A percentile compares a stretch with the other conserved stretches of the same genome.
Evolutionary conservation across 352 stramenopile genomes (phyloP).

Genomic region (Pythium phragmitis): DNA sequence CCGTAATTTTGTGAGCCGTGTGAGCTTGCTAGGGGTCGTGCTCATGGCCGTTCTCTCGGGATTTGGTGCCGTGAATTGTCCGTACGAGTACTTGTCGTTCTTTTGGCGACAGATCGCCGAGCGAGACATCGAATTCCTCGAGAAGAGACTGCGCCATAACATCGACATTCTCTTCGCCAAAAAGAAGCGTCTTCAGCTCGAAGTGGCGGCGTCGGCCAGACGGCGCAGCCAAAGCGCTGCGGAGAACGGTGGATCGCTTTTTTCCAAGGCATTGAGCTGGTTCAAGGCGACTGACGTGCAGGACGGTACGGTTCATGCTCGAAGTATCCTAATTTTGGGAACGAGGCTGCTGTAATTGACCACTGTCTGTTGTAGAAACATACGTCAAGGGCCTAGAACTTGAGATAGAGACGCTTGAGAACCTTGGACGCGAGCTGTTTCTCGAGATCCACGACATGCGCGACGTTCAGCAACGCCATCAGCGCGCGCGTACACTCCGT

Average conservation of each 20-base stretch:
- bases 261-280: constrained; percentile 34
- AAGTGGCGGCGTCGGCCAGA: constrained; percentile 37
- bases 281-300: constrained; percentile 30
- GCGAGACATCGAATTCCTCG: constrained; percentile 80
- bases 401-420: constrained; percentile 79
- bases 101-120: constrained; percentile 78
- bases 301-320: constrained; percentile 15
- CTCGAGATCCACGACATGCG: constrained; percentile 83
- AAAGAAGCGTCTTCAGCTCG: constrained; percentile 70
- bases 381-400: constrained; percentile 65
- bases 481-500: constrained; percentile 58
- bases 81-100: constrained; percentile 85
- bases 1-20: constrained; percentile 76
- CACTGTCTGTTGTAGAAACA: constrained; percentile 30
- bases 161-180: constrained; percentile 80
- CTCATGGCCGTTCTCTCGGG: constrained; percentile 83
- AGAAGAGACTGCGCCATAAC: constrained; percentile 80
- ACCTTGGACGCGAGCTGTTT: constrained; percentile 74
- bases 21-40: constrained; percentile 76
- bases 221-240: constrained; percentile 28
- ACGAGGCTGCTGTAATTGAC: constrained; percentile 13
- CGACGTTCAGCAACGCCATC: constrained; percentile 55
- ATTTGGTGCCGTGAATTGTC: constrained; percentile 82
- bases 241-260: constrained; percentile 28
- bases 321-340: not conserved